Evolutionary conservation across 805 yeast species (phyloP), one percentile per base, ranked within the genome.

Genomic region (Kluyveromyces wickerhamii): DNA sequence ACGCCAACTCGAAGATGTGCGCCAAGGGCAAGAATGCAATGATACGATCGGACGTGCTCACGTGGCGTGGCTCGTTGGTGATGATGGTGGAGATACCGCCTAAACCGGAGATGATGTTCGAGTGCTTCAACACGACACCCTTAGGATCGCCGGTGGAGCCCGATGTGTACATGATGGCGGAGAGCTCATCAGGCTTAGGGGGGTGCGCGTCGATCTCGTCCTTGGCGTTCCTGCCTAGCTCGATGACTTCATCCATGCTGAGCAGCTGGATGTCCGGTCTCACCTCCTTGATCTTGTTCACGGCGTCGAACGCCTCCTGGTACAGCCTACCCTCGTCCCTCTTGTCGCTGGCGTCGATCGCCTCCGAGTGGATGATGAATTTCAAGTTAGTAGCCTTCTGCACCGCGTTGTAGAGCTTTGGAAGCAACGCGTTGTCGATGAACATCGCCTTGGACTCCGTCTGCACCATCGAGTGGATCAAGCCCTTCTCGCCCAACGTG

Each of bases 1-100:
- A 87, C 4, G 76, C 85, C 61, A 86, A 69, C 66, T 92, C 98
- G 49, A 92, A 84, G 49, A 92, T 92, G 56, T 92, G 98, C 7
- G 98, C 98, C 52, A 92, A 72, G 9, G 98, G 98, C 57, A 92
- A 72, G 59, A 89, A 88, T 12, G 88, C 80, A 59, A 92, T 76
- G 43, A 89, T 65, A 47, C 86, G 71, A 62, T 92, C 97, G 22
- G 60, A 59, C 15, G 63, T 62, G 38, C 52, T 62, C 34, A 86
- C 72, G 25, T 30, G 33, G 8, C 12, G 21, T 28, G 62, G 35
- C 14, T 62, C 60, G 37, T 74, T 65, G 29, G 69, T 68, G 34
- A 86, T 77, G 49, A 73, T 71, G 28, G 75, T 65, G 18, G 79
- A 59, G 38, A 84, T 77, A 64, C 98, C 98, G 39, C 80, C 92